Conservation (phyloP, 2,329 filamentous ascomycete species). For the Colletotrichum kahawae region DNA sequence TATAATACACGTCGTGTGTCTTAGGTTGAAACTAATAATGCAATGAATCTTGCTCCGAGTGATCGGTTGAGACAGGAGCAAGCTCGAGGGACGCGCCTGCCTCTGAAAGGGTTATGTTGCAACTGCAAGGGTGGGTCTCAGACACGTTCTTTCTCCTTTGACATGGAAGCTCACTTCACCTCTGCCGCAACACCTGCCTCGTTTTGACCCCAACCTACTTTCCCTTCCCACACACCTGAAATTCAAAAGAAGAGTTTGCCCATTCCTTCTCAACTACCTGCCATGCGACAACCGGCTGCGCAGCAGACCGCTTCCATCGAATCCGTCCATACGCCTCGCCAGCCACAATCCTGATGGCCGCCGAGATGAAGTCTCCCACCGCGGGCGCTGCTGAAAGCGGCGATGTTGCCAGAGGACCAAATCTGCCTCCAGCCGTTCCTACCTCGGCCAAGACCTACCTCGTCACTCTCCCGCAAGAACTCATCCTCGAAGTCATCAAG, state of each 20-base stretch:
- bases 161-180: neutral
- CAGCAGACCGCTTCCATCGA: neutral
- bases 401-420: rapidly evolving
- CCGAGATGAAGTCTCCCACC: neutral
- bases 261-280: neutral
- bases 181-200: neutral
- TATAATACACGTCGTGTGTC: too few species aligned
- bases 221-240: neutral
- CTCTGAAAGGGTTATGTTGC: neutral
- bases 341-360: neutral
- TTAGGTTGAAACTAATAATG: too few species aligned
- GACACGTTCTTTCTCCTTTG: neutral
- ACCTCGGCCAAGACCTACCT: neutral
- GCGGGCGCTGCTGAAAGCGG: neutral
- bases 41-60: too few species aligned
- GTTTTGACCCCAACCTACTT: neutral
- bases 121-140: neutral
- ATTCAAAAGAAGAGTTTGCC: neutral
- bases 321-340: neutral
- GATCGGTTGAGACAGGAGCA: neutral
- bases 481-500: neutral
- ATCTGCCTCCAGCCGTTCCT: neutral
- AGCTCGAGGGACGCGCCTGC: neutral
- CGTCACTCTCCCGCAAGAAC: neutral
- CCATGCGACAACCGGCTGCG: neutral